Evolutionary conservation across 2,329 filamentous ascomycete species (phyloP), one percentile per base, ranked within the genome.

Genomic region (Nectriaceae sp.): DNA sequence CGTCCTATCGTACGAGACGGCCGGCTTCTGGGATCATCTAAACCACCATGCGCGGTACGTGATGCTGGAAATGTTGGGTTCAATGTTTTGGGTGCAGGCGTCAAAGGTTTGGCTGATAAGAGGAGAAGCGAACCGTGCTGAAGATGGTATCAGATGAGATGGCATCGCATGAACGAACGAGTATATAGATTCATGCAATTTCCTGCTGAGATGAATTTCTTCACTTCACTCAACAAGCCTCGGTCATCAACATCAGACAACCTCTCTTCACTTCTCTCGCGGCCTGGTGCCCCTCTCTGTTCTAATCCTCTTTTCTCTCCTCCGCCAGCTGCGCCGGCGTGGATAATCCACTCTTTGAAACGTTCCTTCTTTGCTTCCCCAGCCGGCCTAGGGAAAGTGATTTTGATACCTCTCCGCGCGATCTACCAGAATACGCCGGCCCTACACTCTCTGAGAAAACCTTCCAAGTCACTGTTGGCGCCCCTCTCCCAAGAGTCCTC

Each of bases 341-440:
- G 53, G 53, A 56, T 56, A 52, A 52, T 44, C 48, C 50, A 54
- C 44, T 56, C 41, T 42, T 44, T 46, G 49, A 50, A 39, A 52
- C 53, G 48, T 49, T 56, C 51, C 54, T 51, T 42, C 42, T 56
- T 38, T 56, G 53, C 36, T 24, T 56, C 36, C 52, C 53, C 21
- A 50, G 53, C 50, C 51, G 43, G 48, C 42, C 49, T 39, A 44
- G 46, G 52, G 53, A 56, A 52, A 52, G 46, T 51, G 36, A 47
- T 20, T 42, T 40, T 36, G 35, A 38, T 31, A 15, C 26, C 15
- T 8, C 33, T 24, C 44, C n/a, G n/a, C 52, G 51, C 26, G 40
- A 38, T 19, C 53, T 56, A 38, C 53, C 53, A 19, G 35, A 29
- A 26, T 56, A 56, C 46, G 45, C 53, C 40, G 53, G 53, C 38